These are phyloP conservation scores for Aspergillus baeticus DNA, from an alignment of 495 filamentous ascomycete genomes.

Conservation along the genomic window DNA sequence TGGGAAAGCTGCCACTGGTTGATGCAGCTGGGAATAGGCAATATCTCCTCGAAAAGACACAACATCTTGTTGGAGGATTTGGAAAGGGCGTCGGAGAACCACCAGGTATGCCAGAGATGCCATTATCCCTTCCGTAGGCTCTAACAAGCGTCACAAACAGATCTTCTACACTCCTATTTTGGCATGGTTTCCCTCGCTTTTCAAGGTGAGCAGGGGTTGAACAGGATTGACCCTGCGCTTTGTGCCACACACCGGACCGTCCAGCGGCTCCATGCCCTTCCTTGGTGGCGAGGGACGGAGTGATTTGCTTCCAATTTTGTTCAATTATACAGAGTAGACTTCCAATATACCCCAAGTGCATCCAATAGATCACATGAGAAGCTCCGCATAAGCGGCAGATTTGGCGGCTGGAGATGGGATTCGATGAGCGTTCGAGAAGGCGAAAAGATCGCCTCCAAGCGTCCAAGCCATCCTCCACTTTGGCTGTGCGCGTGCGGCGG, in stretches of 20 bases:
- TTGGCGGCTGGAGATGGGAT: not conserved
- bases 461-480: conserved; percentile 2
- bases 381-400: not conserved
- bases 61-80: conserved; percentile 89
- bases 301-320: conserved; percentile 2
- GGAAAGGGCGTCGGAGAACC: conserved; percentile 75
- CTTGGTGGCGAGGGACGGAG: conserved; percentile 32
- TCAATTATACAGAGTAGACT: not conserved
- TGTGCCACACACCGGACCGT: conserved; percentile 57
- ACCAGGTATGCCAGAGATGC: conserved; percentile 52
- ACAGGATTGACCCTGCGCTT: conserved; percentile 63
- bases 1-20: conserved; percentile 61
- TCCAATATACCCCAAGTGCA: conserved; percentile 1
- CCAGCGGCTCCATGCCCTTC: conserved; percentile 41
- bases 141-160: conserved; percentile 32
- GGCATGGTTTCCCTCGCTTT: conserved; percentile 76
- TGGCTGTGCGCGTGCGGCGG: not conserved
- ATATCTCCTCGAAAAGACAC: conserved; percentile 85
- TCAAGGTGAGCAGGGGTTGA: conserved; percentile 61
- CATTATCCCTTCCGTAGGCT: not conserved
- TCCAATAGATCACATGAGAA: not conserved
- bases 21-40: conserved; percentile 59
- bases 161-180: conserved; percentile 88
- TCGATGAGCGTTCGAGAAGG: not conserved
- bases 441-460: not conserved